Evolutionary conservation across 2,329 filamentous ascomycete species (phyloP).

Genomic region (Didymella sp.): DNA sequence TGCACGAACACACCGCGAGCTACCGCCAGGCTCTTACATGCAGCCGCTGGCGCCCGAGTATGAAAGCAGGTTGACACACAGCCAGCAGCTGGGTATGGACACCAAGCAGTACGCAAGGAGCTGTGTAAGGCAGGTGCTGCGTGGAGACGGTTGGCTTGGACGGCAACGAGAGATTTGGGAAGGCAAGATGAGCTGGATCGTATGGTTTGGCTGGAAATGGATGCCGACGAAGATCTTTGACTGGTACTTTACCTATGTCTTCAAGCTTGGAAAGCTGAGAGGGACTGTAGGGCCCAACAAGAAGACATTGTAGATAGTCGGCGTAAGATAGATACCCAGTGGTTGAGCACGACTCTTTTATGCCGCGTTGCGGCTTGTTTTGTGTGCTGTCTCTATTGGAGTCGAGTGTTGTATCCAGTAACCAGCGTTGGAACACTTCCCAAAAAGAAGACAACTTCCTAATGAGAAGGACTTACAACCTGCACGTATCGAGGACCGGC

Average conservation of each 20-base stretch:
- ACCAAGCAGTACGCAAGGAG: conserved; percentile 61
- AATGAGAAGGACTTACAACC: background rate
- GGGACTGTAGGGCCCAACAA: conserved; percentile 43
- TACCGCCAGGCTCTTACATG: conserved; percentile 60
- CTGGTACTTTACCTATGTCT: conserved; percentile 58
- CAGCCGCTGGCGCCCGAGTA: conserved; percentile 61
- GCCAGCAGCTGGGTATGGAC: conserved; percentile 61
- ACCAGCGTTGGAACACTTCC: too few relatives aligned
- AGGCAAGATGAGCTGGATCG: conserved; percentile 58
- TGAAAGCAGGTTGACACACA: conserved; percentile 59
- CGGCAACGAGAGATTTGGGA: conserved; percentile 62
- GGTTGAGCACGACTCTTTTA: background rate
- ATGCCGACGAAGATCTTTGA: conserved; percentile 56
- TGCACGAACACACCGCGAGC: conserved; percentile 57
- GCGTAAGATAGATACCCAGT: background rate
- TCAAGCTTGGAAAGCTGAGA: conserved; percentile 58
- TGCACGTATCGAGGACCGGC: background rate
- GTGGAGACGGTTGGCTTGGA: conserved; percentile 37
- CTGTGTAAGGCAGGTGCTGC: conserved; percentile 62
- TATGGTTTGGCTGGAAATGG: conserved; percentile 58
- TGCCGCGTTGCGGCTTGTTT: too few relatives aligned
- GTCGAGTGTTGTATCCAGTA: too few relatives aligned
- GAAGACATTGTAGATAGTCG: conserved; percentile 26
- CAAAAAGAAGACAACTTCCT: too few relatives aligned
- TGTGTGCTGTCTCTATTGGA: too few relatives aligned